Conservation (phyloP, 768 basidiomycete genomes). For the Naganishia friedmannii region DNA sequence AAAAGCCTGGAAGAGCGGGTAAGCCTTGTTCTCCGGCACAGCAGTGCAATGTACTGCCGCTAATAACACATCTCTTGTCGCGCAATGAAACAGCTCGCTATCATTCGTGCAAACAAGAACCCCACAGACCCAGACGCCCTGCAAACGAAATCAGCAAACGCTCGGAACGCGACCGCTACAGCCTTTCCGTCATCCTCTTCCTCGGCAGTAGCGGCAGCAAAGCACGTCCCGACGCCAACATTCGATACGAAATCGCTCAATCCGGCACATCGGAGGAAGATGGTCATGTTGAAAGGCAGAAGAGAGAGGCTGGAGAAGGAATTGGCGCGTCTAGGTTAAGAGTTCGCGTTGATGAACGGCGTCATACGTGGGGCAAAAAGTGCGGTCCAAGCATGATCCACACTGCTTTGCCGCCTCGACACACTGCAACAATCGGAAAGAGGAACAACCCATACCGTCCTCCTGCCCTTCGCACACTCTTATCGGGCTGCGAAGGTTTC, state of each 20-base stretch:
- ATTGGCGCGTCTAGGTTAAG: constrained; percentile 34
- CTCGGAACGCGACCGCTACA: background rate
- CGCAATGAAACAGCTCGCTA: background rate
- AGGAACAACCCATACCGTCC: too few species aligned
- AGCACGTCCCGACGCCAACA: constrained; percentile 2
- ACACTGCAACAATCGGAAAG: too few species aligned
- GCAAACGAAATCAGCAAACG: background rate
- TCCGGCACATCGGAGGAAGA: constrained; percentile 41
- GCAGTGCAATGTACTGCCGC: too few species aligned
- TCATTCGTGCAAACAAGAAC: constrained; percentile 21
- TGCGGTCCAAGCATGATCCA: too few species aligned
- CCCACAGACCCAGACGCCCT: background rate
- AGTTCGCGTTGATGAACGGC: background rate
- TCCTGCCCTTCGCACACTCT: too few species aligned
- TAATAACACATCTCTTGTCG: background rate
- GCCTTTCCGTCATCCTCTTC: background rate
- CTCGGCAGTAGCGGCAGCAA: background rate
- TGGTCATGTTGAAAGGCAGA: constrained; percentile 45
- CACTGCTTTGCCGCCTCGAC: too few species aligned
- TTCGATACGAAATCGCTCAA: constrained; percentile 40
- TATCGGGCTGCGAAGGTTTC: too few species aligned
- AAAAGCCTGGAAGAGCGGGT: constrained; percentile 44
- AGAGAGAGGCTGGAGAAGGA: constrained; percentile 48
- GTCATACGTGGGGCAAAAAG: too few species aligned
- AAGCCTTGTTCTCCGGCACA: background rate